phyloP scores from a whole-genome alignment of 345 rosid species.

The Turritis glabra region DNA sequence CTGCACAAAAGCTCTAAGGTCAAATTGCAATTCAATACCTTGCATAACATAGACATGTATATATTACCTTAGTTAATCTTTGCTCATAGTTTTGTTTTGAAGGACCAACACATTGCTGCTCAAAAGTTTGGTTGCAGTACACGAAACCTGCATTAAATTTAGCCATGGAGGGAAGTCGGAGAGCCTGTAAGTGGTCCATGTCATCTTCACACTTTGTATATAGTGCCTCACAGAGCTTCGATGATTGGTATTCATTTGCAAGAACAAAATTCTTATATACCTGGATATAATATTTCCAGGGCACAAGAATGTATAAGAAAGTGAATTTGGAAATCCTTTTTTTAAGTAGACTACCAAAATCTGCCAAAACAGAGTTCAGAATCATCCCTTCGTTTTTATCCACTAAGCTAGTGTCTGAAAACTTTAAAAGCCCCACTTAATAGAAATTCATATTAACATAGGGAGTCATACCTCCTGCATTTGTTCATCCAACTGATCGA shows the following conservation, averaged over 20 bases:
- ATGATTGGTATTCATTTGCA: conserved; percentile 78
- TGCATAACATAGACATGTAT: not conserved
- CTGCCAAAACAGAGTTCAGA: not conserved
- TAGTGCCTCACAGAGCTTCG: conserved; percentile 83
- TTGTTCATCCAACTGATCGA: conserved; percentile 73
- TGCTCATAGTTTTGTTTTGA: conserved; percentile 77
- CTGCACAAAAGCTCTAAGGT: conserved; percentile 44
- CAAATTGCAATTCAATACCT: conserved; percentile 2
- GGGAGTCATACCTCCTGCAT: conserved; percentile 66
- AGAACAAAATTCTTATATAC: conserved; percentile 63
- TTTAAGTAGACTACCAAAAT: not conserved
- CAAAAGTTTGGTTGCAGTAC: conserved; percentile 91
- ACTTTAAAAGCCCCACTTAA: not conserved
- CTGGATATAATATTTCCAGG: conserved; percentile 47
- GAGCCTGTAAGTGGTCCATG: conserved; percentile 98
- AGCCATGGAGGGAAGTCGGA: conserved; percentile 98
- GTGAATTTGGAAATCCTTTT: not conserved
- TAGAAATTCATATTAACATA: not conserved
- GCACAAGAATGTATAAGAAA: conserved; percentile 20
- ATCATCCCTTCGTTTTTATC: not conserved
- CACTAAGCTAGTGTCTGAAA: conserved; percentile 17
- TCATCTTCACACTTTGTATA: conserved; percentile 87
- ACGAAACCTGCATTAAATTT: conserved; percentile 94
- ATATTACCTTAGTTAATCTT: conserved; percentile 81
- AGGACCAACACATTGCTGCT: conserved; percentile 84